A percentile compares a stretch with the other conserved stretches of the same genome.
phyloP scores from a whole-genome alignment of 2,329 filamentous ascomycete species.

The Neopestalotiopsis rosae region DNA sequence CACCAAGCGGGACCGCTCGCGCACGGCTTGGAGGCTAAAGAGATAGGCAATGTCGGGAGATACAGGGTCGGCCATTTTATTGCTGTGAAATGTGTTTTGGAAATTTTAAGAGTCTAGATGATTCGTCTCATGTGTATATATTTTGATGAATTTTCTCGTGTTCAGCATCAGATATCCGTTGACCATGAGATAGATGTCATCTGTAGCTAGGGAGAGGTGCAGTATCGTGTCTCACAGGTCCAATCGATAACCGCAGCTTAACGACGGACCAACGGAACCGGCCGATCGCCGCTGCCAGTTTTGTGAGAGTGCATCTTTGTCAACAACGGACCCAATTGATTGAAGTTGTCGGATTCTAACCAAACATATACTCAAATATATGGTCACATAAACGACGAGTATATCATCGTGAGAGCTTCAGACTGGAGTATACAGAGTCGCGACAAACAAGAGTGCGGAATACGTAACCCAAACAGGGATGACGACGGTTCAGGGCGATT shows the following conservation, averaged over 20 bases:
- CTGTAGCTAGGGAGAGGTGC: neutral
- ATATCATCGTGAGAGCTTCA: neutral
- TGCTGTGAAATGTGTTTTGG: neutral
- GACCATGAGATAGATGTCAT: neutral
- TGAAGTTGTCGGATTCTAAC: neutral
- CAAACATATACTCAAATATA: neutral
- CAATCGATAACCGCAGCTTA: neutral
- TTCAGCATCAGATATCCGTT: neutral
- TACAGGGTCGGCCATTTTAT: constrained; percentile 2
- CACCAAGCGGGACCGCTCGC: constrained; percentile 40
- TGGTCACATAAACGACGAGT: neutral
- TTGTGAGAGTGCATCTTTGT: neutral
- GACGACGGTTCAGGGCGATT: neutral
- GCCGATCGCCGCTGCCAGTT: neutral
- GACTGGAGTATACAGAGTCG: neutral
- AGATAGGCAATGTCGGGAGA: constrained; percentile 36
- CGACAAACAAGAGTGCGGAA: neutral
- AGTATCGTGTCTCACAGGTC: neutral
- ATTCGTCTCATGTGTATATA: neutral
- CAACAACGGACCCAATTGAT: neutral
- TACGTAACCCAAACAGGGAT: neutral
- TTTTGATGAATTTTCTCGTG: neutral
- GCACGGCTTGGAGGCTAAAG: constrained; percentile 41
- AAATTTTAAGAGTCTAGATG: neutral
- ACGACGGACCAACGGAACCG: neutral